Base-by-base conservation (phyloP, 305 asterid species). In the Andrographis paniculata region DNA sequence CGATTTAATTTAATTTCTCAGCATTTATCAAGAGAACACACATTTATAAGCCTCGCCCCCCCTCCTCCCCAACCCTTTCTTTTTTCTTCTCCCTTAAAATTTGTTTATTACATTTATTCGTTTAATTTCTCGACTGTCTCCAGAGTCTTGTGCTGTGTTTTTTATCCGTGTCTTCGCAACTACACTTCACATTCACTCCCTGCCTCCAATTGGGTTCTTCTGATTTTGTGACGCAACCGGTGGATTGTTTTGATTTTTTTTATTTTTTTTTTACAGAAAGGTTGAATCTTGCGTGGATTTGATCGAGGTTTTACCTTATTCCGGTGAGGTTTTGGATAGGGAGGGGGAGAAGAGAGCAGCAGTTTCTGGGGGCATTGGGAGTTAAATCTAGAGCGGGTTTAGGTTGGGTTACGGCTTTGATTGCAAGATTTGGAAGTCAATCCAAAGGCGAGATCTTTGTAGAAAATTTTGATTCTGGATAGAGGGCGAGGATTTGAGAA, bases 191-290 rank as follows among this genome's bases (percentile, higher is more conserved):
- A 15, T 15, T 52, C 11, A 11, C 35, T 23, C 49, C 18, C 45
- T 47, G 57, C n/a, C n/a, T 54, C 50, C 65, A 70, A 58, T 63
- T 79, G 68, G 70, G 70, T 72, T 21, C 51, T 48, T 42, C 50
- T 50, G 17, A 56, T 50, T 35, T 35, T 35, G 16, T 35, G 12
- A 12, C 40, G 14, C 40, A 12, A 1, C 16, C 16, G 4, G 2
- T 35, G 16, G 2, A 1, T n/a, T 4, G 17, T 14, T 45, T 45
- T 48, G 9, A n/a, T 59, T 46, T 57, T 28, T 24, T 35, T 52
- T 1, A 19, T 42, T 48, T 40, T 57, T 57, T 50, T 20, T 27
- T 48, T 61, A 23, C 14, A 5, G 5, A 14, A 35, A 49, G 42
- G 33, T 42, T 53, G 48, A 66, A 53, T 61, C 67, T 58, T 52